Conservation (phyloP, 1,284 basidiomycete species). For the Cutaneotrichosporon sp. region DNA sequence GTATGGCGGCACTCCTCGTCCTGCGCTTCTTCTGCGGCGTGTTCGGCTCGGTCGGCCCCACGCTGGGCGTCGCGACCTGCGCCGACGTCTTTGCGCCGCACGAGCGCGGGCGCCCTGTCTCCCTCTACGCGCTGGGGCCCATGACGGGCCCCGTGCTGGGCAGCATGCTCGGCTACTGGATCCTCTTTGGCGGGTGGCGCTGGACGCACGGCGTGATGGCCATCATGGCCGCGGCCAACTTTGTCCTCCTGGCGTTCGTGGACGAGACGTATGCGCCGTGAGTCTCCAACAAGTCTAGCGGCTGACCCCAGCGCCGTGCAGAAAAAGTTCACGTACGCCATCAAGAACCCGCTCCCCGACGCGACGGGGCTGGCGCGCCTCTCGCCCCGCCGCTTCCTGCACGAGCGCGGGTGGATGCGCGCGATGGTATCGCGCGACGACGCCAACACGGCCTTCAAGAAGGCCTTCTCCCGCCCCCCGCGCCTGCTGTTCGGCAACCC, state of each 20-base stretch:
- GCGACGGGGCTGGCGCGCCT: constrained; percentile 19
- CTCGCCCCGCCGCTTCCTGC: constrained; percentile 25
- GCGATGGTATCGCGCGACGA: constrained; percentile 41
- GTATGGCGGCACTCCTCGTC: constrained; percentile 43
- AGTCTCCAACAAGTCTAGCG: constrained; percentile 13
- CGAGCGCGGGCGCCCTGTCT: constrained; percentile 46
- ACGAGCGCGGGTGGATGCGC: constrained; percentile 41
- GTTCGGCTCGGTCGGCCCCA: constrained; percentile 47
- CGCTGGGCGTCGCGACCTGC: constrained; percentile 51
- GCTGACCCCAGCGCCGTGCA: constrained; percentile 35
- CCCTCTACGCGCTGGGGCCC: constrained; percentile 50
- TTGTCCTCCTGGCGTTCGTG: constrained; percentile 35
- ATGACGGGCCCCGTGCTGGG: constrained; percentile 50
- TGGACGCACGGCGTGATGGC: constrained; percentile 51
- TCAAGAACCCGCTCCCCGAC: constrained; percentile 27
- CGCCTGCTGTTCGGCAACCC: constrained; percentile 52
- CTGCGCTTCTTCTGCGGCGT: constrained; percentile 50
- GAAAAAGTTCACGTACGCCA: constrained; percentile 37
- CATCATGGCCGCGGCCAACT: constrained; percentile 45
- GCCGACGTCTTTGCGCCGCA: constrained; percentile 49
- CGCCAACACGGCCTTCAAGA: constrained; percentile 32
- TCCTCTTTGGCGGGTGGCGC: constrained; percentile 45
- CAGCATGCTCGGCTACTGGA: constrained; percentile 50
- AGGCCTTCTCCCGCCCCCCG: constrained; percentile 53
- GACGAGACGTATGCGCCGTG: constrained; percentile 52